Base-by-base conservation (phyloP, 2,329 filamentous ascomycete species). In the Microdochium nivale region DNA sequence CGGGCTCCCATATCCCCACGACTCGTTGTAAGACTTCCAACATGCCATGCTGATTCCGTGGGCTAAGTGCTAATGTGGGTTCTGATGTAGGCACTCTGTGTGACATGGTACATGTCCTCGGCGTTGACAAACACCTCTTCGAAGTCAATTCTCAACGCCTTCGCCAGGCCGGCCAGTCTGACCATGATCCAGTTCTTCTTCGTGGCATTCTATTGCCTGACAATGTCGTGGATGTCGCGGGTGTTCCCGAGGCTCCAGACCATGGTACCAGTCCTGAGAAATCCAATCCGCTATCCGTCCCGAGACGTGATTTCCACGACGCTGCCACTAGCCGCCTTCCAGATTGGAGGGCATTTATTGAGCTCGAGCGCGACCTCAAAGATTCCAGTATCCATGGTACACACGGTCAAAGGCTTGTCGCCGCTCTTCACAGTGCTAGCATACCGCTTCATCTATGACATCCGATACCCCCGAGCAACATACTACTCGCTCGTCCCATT, bases 381-480 rank as follows among this genome's bases (percentile, higher is more conserved):
- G 66, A 97, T 99, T 51, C 92, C 94, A 0, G 94, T 99, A 1
- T 97, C 94, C 7, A 79, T 99, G 33, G 94, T 99, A 3, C 94
- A 99, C 70, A 99, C 94, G 1, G 97, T 99, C 71, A 99, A 99
- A 72, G 94, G 94, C 8, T 81, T 99, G 25, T 97, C 92, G 2
- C 94, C 94, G 3, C 76, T 99, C 8, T 95, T 99, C 67, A 99
- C 94, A 0, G 94, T 99, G 43, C 69, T 95, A 51, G 94, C 94
- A 50, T 99, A 99, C 66, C 85, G 94, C 51, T 70, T 95, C 58
- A 78, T 96, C 64, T 95, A 92, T 71, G 80, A 90, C 60, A 95
- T 97, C 55, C 84, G 81, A 58, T 97, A 99, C 67, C 90, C 90
- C 1, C 77, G 77, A 32, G 83, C 90, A 7, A 97, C 92, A 2